Percentiles rank a stretch among this genome's conserved stretches.
phyloP scores from a whole-genome alignment of 2,329 filamentous ascomycete species.

The Penicillium italicum region DNA sequence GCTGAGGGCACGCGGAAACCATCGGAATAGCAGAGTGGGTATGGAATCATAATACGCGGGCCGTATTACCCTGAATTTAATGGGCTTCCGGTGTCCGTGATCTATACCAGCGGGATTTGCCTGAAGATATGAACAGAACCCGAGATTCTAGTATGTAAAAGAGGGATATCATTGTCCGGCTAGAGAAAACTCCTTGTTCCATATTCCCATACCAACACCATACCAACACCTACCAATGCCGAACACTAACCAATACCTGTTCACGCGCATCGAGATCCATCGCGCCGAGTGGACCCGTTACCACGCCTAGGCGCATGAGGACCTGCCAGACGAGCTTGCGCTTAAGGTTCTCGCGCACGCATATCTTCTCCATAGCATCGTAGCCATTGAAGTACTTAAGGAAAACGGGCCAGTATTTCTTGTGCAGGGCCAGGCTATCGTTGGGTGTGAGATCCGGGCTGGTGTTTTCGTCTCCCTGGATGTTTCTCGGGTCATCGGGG shows the following conservation, averaged over 20 bases:
- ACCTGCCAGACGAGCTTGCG: conserved; percentile 61
- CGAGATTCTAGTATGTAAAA: neutral
- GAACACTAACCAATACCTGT: conserved; percentile 56
- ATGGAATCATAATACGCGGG: conserved; percentile 24
- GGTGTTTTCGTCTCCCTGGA: conserved; percentile 6
- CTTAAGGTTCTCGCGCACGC: conserved; percentile 80
- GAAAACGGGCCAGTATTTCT: conserved; percentile 68
- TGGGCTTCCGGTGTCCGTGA: conserved; percentile 1
- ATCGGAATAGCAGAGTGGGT: conserved; percentile 22
- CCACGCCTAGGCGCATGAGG: conserved; percentile 62
- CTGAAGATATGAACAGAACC: neutral
- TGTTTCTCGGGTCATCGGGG: conserved; percentile 23
- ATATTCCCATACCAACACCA: neutral
- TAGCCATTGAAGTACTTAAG: conserved; percentile 85
- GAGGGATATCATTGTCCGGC: conserved; percentile 1
- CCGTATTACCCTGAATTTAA: conserved; percentile 9
- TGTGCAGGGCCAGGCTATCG: conserved; percentile 40
- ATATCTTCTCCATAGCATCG: conserved; percentile 79
- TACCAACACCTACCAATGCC: conserved; percentile 71
- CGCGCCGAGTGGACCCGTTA: conserved; percentile 46
- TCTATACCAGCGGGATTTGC: neutral
- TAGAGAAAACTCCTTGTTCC: neutral
- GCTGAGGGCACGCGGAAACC: conserved; percentile 27
- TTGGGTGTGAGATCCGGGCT: conserved; percentile 19
- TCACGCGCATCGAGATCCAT: conserved; percentile 34